Evolutionary conservation across 768 basidiomycete species (phyloP), one percentile per base, ranked within the genome.

Genomic region (Lentinula sp.): DNA sequence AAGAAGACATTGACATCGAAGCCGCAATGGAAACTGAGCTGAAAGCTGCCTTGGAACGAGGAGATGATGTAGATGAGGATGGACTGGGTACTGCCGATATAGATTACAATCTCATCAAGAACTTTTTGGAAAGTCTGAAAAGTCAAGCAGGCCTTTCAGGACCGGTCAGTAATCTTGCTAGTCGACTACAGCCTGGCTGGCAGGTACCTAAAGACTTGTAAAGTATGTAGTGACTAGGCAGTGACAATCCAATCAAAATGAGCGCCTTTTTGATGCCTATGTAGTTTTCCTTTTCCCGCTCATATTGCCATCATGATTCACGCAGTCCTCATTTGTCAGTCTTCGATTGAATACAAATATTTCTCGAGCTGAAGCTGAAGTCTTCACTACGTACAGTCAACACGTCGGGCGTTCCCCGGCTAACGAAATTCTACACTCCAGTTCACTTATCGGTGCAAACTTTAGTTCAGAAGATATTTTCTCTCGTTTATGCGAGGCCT

Each of bases 71-170:
- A 11, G 84, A 85, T n/a, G 85, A 80, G 23, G 83, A 78, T 32
- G 76, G 75, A 46, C 78, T 73, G n/a, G 78, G 75, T 2, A 76
- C 76, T 10, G 76, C 73, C 28, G 73, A 78, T 40, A 78, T 84
- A 68, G 93, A 99, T 71, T 97, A 95, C 72, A 87, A 87, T 66
- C 75, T 98, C 67, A 96, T 98, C 77, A 96, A 93, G 75, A 96
- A 97, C 72, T 95, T 99, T 72, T 73, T 98, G 72, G 94, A 97
- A 76, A 96, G 94, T 73, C 98, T 93, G 79, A 93, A 92, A 70
- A 88, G 87, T 64, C 97, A 99, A 69, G 89, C 71, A 7, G 97
- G 97, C 23, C 73, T 91, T 54, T 85, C 91, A 28, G 97, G 97
- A 1, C 97, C 95, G 23, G 95, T 97, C 13, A 82, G 95, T 57